Base-by-base conservation (phyloP, 352 stramenopile species). In the Phytophthora colocasiae region DNA sequence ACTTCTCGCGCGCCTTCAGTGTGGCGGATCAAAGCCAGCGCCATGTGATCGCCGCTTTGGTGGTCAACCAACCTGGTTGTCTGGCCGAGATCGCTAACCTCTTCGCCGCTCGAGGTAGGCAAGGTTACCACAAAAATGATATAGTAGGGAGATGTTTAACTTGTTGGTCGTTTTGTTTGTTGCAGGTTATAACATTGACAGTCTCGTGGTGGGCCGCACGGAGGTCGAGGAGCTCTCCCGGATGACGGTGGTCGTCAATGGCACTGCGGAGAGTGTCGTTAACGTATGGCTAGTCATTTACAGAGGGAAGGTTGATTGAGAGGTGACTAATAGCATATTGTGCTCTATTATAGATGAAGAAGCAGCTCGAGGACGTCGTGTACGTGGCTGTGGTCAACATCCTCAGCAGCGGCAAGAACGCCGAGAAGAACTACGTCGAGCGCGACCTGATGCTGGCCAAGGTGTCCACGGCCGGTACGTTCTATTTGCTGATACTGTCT, bases 361-460 rank as follows among this genome's bases (percentile, higher is more conserved):
- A 93, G 73, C 87, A 95, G 58, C 73, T 95, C 17, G 87, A 95
- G 50, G 87, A 93, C 62, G 85, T 95, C n/a, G 87, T 95, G 55
- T 85, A 93, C 57, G 85, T 95, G 17, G 87, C 85, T 4, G 87
- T 93, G 27, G 87, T 93, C 40, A 95, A 93, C 69, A 93, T 95
- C 58, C 70, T 95, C 56, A 93, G 81, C 67, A 89, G 79, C 48
- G 78, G 83, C 55, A 65, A 73, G 26, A 77, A 84, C 19, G 60
- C 71, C 32, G 69, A 91, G 65, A 92, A 92, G 64, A 91, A 90
- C 73, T 91, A 91, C 59, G 85, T 95, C 38, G 87, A 95, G 75
- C 80, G 87, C n/a, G 87, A 95, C 58, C 69, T 95, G 62, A 93
- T 93, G 85, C 84, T 95, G 41, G 87, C 87, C 58, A 95, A 95